phyloP scores from a whole-genome alignment of 805 yeast genomes.

The Candida qinlingensis region DNA sequence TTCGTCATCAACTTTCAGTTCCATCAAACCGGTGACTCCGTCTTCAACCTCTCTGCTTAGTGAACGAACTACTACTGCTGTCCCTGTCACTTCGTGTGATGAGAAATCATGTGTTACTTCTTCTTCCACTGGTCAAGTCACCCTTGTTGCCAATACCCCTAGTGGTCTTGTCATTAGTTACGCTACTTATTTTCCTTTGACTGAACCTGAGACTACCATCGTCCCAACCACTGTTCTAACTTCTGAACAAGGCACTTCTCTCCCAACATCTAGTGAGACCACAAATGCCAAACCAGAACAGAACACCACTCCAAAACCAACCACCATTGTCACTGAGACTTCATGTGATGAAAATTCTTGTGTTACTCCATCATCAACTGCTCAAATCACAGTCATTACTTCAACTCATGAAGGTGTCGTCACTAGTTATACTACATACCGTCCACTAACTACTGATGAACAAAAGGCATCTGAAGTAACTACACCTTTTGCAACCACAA shows the following conservation, averaged over 20 bases:
- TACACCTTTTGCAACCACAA: neutral
- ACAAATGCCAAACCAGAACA: slow-evolving; percentile 12
- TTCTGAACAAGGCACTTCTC: neutral
- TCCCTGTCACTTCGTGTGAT: slow-evolving; percentile 20
- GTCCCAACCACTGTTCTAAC: neutral
- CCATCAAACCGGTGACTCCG: neutral
- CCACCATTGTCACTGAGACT: slow-evolving; percentile 32
- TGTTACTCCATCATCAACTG: slow-evolving; percentile 28
- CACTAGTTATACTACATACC: slow-evolving; percentile 37
- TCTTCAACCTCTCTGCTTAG: neutral
- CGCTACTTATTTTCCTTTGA: neutral
- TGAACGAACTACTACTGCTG: slow-evolving; percentile 12
- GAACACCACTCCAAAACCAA: slow-evolving; percentile 10
- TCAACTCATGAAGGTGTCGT: slow-evolving; percentile 19
- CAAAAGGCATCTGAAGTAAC: neutral
- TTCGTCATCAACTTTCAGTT: neutral
- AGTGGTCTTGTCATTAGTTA: neutral
- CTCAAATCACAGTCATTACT: slow-evolving; percentile 31
- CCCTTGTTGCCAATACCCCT: slow-evolving; percentile 25
- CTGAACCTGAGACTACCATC: neutral
- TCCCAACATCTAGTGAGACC: slow-evolving; percentile 11
- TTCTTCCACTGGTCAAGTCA: slow-evolving; percentile 13
- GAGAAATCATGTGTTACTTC: slow-evolving; percentile 13
- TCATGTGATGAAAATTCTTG: slow-evolving; percentile 30
- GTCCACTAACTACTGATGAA: slow-evolving; percentile 18